These are phyloP conservation scores for Colletotrichum incanum DNA, from an alignment of 2,329 filamentous ascomycete species.

Conservation along the genomic window DNA sequence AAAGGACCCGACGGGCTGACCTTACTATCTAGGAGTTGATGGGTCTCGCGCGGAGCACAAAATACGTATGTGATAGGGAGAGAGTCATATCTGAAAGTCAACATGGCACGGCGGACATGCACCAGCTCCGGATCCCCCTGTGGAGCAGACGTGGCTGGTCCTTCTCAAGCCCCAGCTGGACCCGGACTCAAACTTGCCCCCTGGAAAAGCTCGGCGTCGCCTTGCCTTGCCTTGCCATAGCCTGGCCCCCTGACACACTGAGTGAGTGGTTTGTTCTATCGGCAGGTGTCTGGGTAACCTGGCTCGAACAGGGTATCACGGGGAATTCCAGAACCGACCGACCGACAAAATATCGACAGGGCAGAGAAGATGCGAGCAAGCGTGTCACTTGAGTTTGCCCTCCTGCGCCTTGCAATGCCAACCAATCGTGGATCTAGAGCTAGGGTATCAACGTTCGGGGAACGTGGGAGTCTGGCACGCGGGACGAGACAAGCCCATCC, in stretches of 20 bases:
- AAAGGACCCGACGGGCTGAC: conserved; percentile 8
- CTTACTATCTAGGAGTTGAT: conserved; percentile 26
- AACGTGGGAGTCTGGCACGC: conserved; percentile 28
- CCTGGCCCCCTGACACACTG: neutral
- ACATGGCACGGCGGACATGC: conserved; percentile 4
- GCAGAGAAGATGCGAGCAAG: conserved; percentile 28
- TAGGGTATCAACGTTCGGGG: conserved; percentile 26
- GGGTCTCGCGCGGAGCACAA: conserved; percentile 15
- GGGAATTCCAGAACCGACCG: conserved; percentile 41
- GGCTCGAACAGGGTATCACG: conserved; percentile 31
- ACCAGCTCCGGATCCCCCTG: conserved; percentile 22
- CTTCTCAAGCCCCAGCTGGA: conserved; percentile 22
- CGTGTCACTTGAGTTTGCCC: conserved; percentile 28
- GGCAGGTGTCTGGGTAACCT: conserved; percentile 8
- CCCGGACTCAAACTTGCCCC: neutral
- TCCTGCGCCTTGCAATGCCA: conserved; percentile 26
- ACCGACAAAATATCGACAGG: conserved; percentile 42
- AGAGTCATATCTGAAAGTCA: conserved; percentile 17
- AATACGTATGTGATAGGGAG: neutral
- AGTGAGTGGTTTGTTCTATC: conserved; percentile 12
- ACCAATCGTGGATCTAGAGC: conserved; percentile 33
- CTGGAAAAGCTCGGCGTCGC: conserved; percentile 15
- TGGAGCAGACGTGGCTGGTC: conserved; percentile 28
- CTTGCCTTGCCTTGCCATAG: conserved; percentile 18
- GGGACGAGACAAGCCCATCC: conserved; percentile 16